phyloP scores from a whole-genome alignment of 352 stramenopile species.

The Globisporangium echinulatum region DNA sequence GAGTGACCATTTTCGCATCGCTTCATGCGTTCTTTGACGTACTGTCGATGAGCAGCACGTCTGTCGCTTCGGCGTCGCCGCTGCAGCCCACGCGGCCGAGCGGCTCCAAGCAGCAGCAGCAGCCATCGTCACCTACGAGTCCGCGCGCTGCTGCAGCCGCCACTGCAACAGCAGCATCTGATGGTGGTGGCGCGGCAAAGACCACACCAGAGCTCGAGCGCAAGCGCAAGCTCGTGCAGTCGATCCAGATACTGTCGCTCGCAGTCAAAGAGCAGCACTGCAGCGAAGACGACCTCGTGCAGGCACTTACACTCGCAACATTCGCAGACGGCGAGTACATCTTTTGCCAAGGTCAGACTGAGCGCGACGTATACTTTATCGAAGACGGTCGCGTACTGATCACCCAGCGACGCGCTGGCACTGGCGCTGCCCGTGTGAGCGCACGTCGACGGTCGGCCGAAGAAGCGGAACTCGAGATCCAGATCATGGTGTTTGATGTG shows the following conservation, averaged over 20 bases:
- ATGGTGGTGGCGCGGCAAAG: neutral
- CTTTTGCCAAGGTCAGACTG: slow-evolving; percentile 47
- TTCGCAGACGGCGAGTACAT: slow-evolving; percentile 63
- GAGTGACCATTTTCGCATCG: neutral
- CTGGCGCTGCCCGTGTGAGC: slow-evolving; percentile 7
- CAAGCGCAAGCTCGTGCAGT: slow-evolving; percentile 36
- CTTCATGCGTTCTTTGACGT: neutral
- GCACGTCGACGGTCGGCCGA: slow-evolving; percentile 28
- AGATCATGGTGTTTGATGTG: slow-evolving; percentile 42
- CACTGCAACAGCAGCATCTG: neutral
- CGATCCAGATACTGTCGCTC: slow-evolving; percentile 47
- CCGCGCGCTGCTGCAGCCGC: slow-evolving; percentile 1
- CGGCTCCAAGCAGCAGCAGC: neutral
- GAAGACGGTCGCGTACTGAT: slow-evolving; percentile 66
- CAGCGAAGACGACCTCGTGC: slow-evolving; percentile 32
- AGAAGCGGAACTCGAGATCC: slow-evolving; percentile 46
- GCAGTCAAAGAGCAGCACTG: slow-evolving; percentile 39
- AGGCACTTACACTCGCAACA: slow-evolving; percentile 22
- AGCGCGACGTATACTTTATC: slow-evolving; percentile 63
- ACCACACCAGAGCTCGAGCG: slow-evolving; percentile 22
- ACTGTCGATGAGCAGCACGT: too few species aligned
- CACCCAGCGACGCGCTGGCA: slow-evolving; percentile 32
- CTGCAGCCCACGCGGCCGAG: neutral
- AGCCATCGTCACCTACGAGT: neutral
- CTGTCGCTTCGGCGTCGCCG: too few species aligned